Conservation (phyloP, 495 filamentous ascomycete species). For the Podospora didyma region DNA sequence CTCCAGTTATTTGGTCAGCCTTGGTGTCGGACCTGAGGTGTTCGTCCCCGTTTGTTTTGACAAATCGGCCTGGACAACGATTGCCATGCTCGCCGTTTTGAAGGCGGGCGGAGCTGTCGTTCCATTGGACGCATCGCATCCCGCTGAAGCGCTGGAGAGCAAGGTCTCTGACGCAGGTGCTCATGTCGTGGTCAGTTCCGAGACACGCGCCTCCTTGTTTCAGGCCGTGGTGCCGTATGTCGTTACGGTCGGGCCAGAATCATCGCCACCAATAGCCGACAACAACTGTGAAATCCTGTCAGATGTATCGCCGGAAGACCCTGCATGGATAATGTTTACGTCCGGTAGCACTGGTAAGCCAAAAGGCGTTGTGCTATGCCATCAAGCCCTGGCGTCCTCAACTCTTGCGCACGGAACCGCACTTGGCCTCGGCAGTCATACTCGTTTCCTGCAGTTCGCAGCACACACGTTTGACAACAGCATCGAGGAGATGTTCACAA, state of each 20-base stretch:
- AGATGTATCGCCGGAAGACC: constrained; percentile 6
- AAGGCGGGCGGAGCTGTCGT: constrained; percentile 44
- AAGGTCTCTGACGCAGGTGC: not conserved
- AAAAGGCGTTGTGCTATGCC: constrained; percentile 47
- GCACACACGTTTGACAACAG: constrained; percentile 57
- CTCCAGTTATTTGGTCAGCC: constrained; percentile 32
- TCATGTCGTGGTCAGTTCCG: constrained; percentile 35
- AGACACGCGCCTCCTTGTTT: constrained; percentile 11
- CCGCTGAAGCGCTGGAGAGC: constrained; percentile 11
- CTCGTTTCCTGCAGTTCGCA: constrained; percentile 53
- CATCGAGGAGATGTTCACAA: constrained; percentile 53
- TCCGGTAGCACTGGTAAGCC: constrained; percentile 22
- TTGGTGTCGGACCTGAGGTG: constrained; percentile 46
- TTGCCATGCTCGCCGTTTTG: constrained; percentile 41
- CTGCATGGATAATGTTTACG: constrained; percentile 48
- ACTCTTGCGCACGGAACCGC: constrained; percentile 29
- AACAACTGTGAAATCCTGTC: not conserved
- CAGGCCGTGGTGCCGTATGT: constrained; percentile 3
- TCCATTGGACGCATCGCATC: constrained; percentile 52
- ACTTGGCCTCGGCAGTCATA: constrained; percentile 33
- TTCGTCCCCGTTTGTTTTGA: constrained; percentile 50
- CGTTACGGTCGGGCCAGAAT: constrained; percentile 2
- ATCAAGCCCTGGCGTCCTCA: constrained; percentile 40
- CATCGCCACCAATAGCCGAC: not conserved
- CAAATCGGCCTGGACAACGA: constrained; percentile 44